Evolutionary conservation across 768 basidiomycete genomes (phyloP).

Genomic region (Tricholoma furcatifolium): DNA sequence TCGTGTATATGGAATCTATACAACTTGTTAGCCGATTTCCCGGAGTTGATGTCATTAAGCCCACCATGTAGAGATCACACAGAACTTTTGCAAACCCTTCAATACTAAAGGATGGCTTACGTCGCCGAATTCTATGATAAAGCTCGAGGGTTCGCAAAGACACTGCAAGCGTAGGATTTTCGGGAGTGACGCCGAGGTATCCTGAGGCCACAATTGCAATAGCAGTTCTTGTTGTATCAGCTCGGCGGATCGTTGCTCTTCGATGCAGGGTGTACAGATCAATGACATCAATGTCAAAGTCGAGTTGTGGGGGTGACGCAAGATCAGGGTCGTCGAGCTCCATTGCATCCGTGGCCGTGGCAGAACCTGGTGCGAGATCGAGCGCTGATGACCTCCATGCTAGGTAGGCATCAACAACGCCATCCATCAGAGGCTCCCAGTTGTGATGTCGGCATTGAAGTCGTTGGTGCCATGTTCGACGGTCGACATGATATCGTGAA

Average conservation of each 20-base stretch:
- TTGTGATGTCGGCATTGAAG: not conserved
- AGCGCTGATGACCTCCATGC: not conserved
- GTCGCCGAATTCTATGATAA: not conserved
- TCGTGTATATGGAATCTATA: conserved; percentile 18
- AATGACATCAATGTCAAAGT: not conserved
- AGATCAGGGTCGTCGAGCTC: too few species aligned
- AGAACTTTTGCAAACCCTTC: conserved; percentile 22
- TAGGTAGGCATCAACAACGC: not conserved
- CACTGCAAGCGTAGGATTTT: not conserved
- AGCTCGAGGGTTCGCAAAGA: too few species aligned
- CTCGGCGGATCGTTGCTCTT: not conserved
- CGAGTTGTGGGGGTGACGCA: too few species aligned
- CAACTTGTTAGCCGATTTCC: not conserved
- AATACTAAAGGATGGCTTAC: conserved; percentile 18
- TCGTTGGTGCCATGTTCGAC: not conserved
- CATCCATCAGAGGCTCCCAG: not conserved
- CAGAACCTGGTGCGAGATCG: not conserved
- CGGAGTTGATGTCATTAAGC: not conserved
- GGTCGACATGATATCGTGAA: not conserved
- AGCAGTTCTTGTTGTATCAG: not conserved
- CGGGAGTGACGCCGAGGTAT: not conserved
- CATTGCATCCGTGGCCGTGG: not conserved
- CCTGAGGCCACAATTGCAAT: not conserved
- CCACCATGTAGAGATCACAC: conserved; percentile 21
- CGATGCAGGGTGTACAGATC: not conserved